Base-by-base conservation (phyloP, 352 stramenopile species). In the Paralagenidium karlingii region DNA sequence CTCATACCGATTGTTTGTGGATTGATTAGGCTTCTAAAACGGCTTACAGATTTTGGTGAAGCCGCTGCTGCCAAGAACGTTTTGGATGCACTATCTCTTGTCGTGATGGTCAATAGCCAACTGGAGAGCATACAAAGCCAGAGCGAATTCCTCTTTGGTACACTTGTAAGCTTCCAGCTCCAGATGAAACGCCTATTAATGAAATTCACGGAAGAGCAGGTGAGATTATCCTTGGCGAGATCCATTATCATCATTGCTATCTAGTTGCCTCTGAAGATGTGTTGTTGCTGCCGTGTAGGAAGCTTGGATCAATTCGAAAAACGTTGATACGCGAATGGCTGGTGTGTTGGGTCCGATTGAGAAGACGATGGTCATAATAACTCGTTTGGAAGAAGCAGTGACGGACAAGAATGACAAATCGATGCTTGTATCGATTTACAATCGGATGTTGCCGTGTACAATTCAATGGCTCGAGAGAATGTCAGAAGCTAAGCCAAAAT, bases 151-250 rank as follows among this genome's bases (percentile, higher is more conserved):
- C 45, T 84, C 0, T 73, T 78, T 49, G 76, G 83, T 42, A 46
- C 63, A 10, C 68, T 85, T 45, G 62, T 83, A 9, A 80, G 56
- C 42, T 85, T 87, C 26, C 68, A 83, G 54, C 68, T 87, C 3
- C 68, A 84, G 39, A 66, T 85, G 58, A 87, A 87, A 45, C 63
- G 74, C 2, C 43, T 81, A 19, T 34, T 84, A n/a, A 77, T 81
- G 49, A 84, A 81, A 40, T 87, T 85, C 39, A 80, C 67, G 0
- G 70, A 87, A 37, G 74, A 84, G 3, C 67, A 76, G 54, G 67
- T 75, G 25, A 2, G 29, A 18, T 22, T 22, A 36, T 16, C 10
- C 15, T 8, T 8, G 15, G 19, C 24, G 19, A 8, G 10, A 19
- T 16, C 38, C 11, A n/a, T 11, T 24, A 1, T 29, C 21, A 12